These are phyloP conservation scores for Yamadazyma sp. DNA, from an alignment of 805 yeast species.

Conservation along the genomic window DNA sequence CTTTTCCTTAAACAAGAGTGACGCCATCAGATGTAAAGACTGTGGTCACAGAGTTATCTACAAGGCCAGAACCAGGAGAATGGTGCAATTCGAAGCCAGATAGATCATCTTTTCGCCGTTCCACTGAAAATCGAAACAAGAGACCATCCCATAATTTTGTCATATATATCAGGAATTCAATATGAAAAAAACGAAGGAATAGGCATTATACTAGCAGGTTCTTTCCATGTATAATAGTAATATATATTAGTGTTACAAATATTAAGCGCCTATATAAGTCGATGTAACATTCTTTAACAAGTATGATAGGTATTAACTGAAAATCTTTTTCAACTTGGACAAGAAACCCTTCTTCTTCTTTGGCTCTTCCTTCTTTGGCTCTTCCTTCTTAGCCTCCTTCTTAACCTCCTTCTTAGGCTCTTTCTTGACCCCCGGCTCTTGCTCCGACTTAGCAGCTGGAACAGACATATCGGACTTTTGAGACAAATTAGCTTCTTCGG, in stretches of 20 bases:
- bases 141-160: no score
- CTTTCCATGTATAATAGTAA: slow-evolving; percentile 15
- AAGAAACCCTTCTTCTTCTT: slow-evolving; percentile 44
- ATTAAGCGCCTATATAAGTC: slow-evolving; percentile 8
- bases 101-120: no score
- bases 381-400: slow-evolving; percentile 15
- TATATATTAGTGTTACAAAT: slow-evolving; percentile 17
- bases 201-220: background rate
- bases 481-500: slow-evolving; percentile 30
- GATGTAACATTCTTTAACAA: slow-evolving; percentile 3
- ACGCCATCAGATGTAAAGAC: slow-evolving; percentile 96
- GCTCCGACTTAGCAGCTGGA: slow-evolving; percentile 10
- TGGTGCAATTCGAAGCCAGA: slow-evolving; percentile 62
- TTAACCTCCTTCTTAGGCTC: slow-evolving; percentile 17
- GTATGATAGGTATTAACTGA: slow-evolving; percentile 14
- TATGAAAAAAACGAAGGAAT: background rate
- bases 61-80: slow-evolving; percentile 96
- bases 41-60: slow-evolving; percentile 98
- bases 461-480: slow-evolving; percentile 14
- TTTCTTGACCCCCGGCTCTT: slow-evolving; percentile 15
- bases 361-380: slow-evolving; percentile 25
- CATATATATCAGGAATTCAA: no score
- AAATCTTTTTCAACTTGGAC: slow-evolving; percentile 36
- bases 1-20: slow-evolving; percentile 84
- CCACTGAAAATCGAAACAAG: no score